Evolutionary conservation across 805 yeast genomes (phyloP), one percentile per base, ranked within the genome.

Genomic region (Candida quercuum): DNA sequence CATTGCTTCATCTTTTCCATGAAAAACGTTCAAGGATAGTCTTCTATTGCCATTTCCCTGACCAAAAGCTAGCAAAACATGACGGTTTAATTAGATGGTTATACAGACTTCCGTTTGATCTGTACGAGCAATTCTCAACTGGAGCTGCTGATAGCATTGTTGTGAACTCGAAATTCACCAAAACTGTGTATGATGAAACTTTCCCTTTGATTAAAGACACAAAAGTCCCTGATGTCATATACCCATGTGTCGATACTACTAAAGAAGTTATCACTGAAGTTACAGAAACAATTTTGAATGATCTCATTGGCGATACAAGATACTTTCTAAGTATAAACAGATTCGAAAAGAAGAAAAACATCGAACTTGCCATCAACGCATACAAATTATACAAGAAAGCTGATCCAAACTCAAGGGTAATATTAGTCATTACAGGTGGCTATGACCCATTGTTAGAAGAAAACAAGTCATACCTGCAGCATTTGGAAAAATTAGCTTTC

Each of bases 41-140:
- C 36, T 93, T 91, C 56, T 93, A 93, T 60, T 89, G 99, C 53
- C 99, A 93, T 64, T 91, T 91, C 59, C 99, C 99, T 0, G 99
- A 93, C 59, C 82, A 83, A 54, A 66, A 82, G 34, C 64, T 91
- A 30, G 81, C 96, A 0, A 64, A 66, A 15, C 80, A 81, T 37
- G 64, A 71, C 3, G 64, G 80, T 2, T 20, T 69, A 1, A 20
- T 82, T 8, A 81, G 87, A 50, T 64, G 61, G 42, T 35, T 84
- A 0, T 93, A 93, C 60, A 68, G 99, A 44, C 36, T 72, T 4
- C 93, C 96, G 2, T 91, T 93, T 59, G 96, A 93, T 59, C 47
- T 63, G n/a, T 61, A 84, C 17, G 99, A 93, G 61, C 87, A 86
- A 48, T 69, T 83, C 62, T 73, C 95, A 2, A 87, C 94, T 22